These are phyloP conservation scores for Lipomyces japonicus DNA, from an alignment of 805 yeast genomes.

Conservation along the genomic window DNA sequence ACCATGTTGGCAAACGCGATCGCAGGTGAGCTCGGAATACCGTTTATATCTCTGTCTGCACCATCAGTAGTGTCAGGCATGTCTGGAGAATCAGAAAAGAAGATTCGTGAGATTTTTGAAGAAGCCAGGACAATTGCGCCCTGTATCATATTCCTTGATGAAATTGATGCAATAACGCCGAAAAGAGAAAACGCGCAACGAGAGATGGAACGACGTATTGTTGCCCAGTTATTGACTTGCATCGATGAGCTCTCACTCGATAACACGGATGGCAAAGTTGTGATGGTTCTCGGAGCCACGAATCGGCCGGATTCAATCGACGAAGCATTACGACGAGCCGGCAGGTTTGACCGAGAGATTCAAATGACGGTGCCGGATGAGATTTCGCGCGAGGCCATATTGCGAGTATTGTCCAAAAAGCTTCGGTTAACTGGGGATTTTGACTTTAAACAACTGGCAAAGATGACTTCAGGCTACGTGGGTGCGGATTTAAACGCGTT, in stretches of 20 bases:
- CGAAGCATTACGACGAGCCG: constrained; percentile 92
- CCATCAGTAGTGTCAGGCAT: constrained; percentile 97
- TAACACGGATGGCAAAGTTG: constrained; percentile 89
- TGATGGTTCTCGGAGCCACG: constrained; percentile 92
- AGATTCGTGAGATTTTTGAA: constrained; percentile 84
- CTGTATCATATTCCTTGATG: constrained; percentile 88
- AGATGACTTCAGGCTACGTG: constrained; percentile 93
- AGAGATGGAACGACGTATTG: constrained; percentile 96
- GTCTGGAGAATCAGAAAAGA: constrained; percentile 98
- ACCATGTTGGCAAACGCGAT: constrained; percentile 94
- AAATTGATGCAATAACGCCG: constrained; percentile 97
- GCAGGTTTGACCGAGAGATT: constrained; percentile 92
- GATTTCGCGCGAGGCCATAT: constrained; percentile 67
- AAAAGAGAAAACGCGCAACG: constrained; percentile 97
- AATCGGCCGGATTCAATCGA: constrained; percentile 95
- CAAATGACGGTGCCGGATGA: constrained; percentile 94
- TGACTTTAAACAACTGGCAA: constrained; percentile 71
- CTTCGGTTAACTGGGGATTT: constrained; percentile 65
- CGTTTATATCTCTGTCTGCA: constrained; percentile 86
- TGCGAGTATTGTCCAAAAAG: constrained; percentile 46
- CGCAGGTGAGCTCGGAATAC: constrained; percentile 82
- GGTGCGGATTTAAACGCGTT: constrained; percentile 96
- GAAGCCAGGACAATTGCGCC: constrained; percentile 91
- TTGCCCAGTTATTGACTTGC: constrained; percentile 88
- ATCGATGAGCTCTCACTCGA: constrained; percentile 86